Evolutionary conservation across 768 basidiomycete species (phyloP).

Genomic region (Crepidotus variabilis): DNA sequence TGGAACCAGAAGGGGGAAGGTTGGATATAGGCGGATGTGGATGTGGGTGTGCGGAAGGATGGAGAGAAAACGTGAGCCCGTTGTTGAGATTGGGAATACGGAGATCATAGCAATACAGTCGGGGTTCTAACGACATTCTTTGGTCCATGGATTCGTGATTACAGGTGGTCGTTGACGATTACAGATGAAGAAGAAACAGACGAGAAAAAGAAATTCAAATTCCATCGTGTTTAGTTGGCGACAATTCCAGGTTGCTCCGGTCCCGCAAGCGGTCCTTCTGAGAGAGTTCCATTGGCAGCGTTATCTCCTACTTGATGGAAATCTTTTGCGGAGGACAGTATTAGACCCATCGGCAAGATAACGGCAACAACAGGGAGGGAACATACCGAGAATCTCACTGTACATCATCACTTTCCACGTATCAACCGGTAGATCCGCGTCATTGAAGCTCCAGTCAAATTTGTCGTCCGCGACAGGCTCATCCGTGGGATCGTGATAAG

Average conservation of each 20-base stretch:
- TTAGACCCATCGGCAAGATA: neutral
- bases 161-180: neutral
- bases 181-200: neutral
- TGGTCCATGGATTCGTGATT: neutral
- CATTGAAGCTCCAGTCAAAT: slow-evolving; percentile 99
- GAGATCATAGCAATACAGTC: neutral
- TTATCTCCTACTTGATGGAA: slow-evolving; percentile 78
- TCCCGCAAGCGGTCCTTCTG: slow-evolving; percentile 25
- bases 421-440: slow-evolving; percentile 96
- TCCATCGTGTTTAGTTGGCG: slow-evolving; percentile 1
- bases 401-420: slow-evolving; percentile 99
- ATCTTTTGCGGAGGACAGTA: slow-evolving; percentile 35
- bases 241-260: slow-evolving; percentile 4
- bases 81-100: neutral
- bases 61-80: neutral
- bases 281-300: slow-evolving; percentile 42
- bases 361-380: neutral
- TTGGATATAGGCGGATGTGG: too few species aligned
- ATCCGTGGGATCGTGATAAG: slow-evolving; percentile 98
- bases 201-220: neutral
- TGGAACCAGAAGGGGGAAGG: too few species aligned
- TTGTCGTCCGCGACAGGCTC: slow-evolving; percentile 91
- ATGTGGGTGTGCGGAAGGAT: neutral
- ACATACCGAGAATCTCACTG: slow-evolving; percentile 89
- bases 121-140: neutral